Base-by-base conservation (phyloP, 177 flowering plant genomes). In the Vitis hybrid region DNA sequence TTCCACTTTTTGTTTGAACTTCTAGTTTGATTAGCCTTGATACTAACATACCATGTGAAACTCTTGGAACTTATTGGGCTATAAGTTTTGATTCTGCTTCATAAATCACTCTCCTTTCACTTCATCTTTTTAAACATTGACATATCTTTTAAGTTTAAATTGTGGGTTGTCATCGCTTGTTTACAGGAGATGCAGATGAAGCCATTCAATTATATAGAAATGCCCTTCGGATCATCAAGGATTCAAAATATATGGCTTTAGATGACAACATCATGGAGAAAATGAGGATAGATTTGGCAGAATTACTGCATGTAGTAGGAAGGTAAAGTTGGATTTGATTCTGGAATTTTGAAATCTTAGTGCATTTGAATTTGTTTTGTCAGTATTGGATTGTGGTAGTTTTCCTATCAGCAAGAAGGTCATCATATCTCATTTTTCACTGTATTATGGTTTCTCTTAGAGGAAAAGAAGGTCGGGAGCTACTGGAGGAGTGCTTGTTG, bases 281-380 rank as follows among this genome's bases (percentile, higher is more conserved):
- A 79, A 88, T 90, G 85, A 88, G 91, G 81, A 74, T 86, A 65
- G 98, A 94, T 66, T 81, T 94, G 78, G 93, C 95, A 13, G 97
- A 92, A 72, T 72, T 94, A 67, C 93, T 91, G 75, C 97, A 92
- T 80, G 77, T 62, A 69, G 89, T 82, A 14, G 98, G 98, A 84
- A 91, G 97, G 98, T 94, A 79, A 67, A 66, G 64, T 50, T 0
- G 16, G 55, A 54, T 27, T 11, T n/a, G 21, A 64, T 16, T 5
- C 30, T 12, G 35, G 55, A n/a, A 21, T 30, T 21, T 15, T n/a
- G 16, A 54, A 12, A 13, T 16, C 6, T 32, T 13, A 32, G n/a
- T 32, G 64, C 14, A 16, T 16, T 6, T 62, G 30, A 27, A 27
- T 27, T 27, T 27, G 30, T 27, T 27, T 27, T 2, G 30, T 27